phyloP scores from a whole-genome alignment of 768 basidiomycete species.

The Phaffia tasmanica region DNA sequence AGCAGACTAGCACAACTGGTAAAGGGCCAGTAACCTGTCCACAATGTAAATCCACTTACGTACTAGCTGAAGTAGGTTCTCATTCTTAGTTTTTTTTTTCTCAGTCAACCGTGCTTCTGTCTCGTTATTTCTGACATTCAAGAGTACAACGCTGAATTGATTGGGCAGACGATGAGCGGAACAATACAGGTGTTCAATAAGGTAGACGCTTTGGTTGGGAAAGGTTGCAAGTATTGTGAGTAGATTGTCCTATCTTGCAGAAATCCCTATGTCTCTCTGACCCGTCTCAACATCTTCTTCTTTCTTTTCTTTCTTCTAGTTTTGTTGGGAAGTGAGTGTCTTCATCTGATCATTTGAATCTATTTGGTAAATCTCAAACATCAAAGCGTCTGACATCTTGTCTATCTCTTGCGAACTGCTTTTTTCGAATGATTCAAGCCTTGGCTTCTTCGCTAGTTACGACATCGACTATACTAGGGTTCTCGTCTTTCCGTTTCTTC shows the following conservation, averaged over 20 bases:
- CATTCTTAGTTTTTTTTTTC: background rate
- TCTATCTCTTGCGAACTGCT: no score
- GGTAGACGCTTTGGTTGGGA: no score
- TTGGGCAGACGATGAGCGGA: no score
- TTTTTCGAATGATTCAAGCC: background rate
- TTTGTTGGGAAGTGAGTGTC: no score
- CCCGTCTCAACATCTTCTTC: no score
- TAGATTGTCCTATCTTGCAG: background rate
- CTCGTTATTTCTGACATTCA: background rate
- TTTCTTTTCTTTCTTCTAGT: no score
- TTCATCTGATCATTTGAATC: background rate
- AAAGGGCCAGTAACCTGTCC: conserved; percentile 4
- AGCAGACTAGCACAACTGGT: conserved; percentile 5
- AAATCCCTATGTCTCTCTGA: background rate
- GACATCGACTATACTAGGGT: conserved; percentile 4
- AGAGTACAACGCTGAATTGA: no score
- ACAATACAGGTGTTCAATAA: no score
- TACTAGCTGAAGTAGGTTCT: conserved; percentile 3
- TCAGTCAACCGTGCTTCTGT: background rate
- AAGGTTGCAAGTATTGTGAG: no score
- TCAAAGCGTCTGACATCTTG: background rate
- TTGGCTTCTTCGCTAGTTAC: conserved; percentile 6
- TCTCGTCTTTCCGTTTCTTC: conserved; percentile 5
- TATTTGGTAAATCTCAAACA: background rate
- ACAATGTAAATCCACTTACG: conserved; percentile 7